Evolutionary conservation across 225 moss, liverwort and hornwort genomes (phyloP).

Genomic region (Pleurozium schreberi): DNA sequence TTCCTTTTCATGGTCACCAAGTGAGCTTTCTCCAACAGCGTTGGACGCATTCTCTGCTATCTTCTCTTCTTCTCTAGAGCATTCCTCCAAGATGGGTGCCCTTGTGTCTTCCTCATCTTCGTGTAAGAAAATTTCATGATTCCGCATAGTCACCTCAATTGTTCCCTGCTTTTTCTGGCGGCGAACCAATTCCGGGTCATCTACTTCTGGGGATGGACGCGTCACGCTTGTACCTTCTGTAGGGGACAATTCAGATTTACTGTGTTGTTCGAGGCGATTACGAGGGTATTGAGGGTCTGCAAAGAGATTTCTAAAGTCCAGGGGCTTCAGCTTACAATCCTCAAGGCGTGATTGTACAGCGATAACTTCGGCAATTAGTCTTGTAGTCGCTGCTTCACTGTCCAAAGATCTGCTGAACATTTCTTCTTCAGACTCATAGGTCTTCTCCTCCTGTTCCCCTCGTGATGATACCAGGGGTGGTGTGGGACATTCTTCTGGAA

Average conservation of each 20-base stretch:
- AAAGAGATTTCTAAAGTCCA: constrained; percentile 43
- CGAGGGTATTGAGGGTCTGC: neutral
- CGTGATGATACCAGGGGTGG: neutral
- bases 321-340: constrained; percentile 57
- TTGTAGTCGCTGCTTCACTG: constrained; percentile 65
- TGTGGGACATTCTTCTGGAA: constrained; percentile 5
- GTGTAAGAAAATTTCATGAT: constrained; percentile 9
- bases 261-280: neutral
- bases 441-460: neutral
- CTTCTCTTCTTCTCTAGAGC: neutral
- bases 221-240: neutral
- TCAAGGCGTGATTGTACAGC: constrained; percentile 76
- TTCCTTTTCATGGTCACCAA: neutral
- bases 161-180: constrained; percentile 18
- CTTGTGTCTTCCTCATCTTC: neutral
- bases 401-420: constrained; percentile 40
- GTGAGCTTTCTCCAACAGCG: neutral
- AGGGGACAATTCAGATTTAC: neutral
- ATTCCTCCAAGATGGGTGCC: neutral
- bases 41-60: neutral
- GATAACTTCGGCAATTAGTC: constrained; percentile 69
- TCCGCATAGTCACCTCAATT: constrained; percentile 11
- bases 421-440: constrained; percentile 20
- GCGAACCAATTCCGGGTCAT: neutral
- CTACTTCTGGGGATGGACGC: neutral